A percentile compares a stretch with the other conserved stretches of the same genome.
Evolutionary conservation across 2,329 filamentous ascomycete species (phyloP).

Genomic region (Zasmidium cellare): DNA sequence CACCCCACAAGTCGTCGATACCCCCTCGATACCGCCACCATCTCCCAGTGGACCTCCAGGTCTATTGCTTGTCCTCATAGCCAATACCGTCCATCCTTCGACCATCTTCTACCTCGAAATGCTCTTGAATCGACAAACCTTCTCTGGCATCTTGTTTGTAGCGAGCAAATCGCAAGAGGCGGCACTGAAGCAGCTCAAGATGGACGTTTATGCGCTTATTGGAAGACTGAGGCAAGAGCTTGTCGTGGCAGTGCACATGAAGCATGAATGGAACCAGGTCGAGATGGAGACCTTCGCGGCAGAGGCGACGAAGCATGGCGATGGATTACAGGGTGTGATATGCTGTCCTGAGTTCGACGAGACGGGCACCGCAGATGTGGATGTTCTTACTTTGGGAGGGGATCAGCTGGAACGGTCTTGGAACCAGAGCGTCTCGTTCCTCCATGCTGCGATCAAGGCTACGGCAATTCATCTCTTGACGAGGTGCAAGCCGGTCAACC

Average conservation of each 20-base stretch:
- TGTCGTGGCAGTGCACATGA: constrained; percentile 22
- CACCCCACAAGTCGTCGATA: not conserved
- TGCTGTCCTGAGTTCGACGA: constrained; percentile 24
- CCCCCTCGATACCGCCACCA: not conserved
- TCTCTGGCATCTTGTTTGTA: constrained; percentile 16
- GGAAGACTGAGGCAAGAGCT: constrained; percentile 26
- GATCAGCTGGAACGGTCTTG: constrained; percentile 21
- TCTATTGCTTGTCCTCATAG: constrained; percentile 16
- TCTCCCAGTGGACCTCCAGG: constrained; percentile 7
- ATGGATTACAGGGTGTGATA: constrained; percentile 27
- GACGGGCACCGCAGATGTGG: not conserved
- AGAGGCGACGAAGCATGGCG: constrained; percentile 14
- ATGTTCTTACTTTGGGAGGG: constrained; percentile 25
- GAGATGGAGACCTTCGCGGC: constrained; percentile 18
- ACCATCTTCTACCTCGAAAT: constrained; percentile 21
- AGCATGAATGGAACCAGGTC: constrained; percentile 19
- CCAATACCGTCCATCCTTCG: constrained; percentile 9
- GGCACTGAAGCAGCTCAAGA: constrained; percentile 26
- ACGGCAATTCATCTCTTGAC: constrained; percentile 9
- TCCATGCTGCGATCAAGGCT: constrained; percentile 22
- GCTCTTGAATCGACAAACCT: constrained; percentile 18
- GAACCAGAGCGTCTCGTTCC: constrained; percentile 27
- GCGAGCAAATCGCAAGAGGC: constrained; percentile 18
- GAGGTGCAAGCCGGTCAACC: constrained; percentile 4
- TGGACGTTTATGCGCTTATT: constrained; percentile 24